phyloP scores from a whole-genome alignment of 2,329 filamentous ascomycete species.

The Aspergillus udagawae region DNA sequence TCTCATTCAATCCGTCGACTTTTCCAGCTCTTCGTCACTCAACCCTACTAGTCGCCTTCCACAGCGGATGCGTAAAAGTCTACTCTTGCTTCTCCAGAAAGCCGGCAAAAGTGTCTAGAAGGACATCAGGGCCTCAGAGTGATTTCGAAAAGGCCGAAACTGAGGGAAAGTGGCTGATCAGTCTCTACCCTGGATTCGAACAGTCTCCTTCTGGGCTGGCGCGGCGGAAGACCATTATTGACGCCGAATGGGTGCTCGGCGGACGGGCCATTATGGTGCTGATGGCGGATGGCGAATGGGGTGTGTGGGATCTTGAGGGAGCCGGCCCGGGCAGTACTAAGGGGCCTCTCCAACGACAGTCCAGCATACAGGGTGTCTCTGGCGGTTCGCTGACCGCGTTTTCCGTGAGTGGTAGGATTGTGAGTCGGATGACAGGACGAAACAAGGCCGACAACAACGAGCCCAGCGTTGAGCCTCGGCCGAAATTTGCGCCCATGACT shows the following conservation, averaged over 20 bases:
- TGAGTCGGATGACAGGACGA: conserved; percentile 19
- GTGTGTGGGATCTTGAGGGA: conserved; percentile 47
- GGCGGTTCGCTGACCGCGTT: conserved; percentile 40
- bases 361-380: conserved; percentile 36
- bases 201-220: conserved; percentile 24
- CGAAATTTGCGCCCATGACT: conserved; percentile 44
- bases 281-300: conserved; percentile 46
- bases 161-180: conserved; percentile 43
- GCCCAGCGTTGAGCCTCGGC: conserved; percentile 27
- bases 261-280: conserved; percentile 44
- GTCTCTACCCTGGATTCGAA: conserved; percentile 41
- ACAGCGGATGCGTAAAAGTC: conserved; percentile 53
- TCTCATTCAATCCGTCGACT: conserved; percentile 52
- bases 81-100: conserved; percentile 51
- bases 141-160: conserved; percentile 30
- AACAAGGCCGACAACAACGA: conserved; percentile 21
- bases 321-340: conserved; percentile 39
- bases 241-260: conserved; percentile 44
- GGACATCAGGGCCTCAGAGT: conserved; percentile 26
- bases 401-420: conserved; percentile 39
- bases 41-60: conserved; percentile 53
- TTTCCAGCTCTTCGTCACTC: conserved; percentile 52
- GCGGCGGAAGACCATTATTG: conserved; percentile 41
- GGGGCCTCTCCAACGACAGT: conserved; percentile 36
- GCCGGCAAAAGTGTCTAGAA: conserved; percentile 21